These are phyloP conservation scores for Auriscalpium microsporum DNA, from an alignment of 768 basidiomycete genomes.

Conservation along the genomic window DNA sequence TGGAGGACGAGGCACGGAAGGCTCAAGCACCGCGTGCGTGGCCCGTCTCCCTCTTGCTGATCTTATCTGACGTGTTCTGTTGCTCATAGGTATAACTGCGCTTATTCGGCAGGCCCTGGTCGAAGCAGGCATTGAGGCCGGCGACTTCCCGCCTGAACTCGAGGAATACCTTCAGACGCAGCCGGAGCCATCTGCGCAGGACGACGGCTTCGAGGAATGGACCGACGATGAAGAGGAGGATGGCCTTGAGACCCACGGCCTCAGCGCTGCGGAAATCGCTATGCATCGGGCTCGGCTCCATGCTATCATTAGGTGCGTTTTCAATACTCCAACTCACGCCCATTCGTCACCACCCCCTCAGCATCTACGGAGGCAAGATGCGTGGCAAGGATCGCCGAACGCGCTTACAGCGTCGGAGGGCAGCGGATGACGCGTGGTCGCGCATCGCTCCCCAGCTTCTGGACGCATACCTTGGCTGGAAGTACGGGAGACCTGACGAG, in stretches of 20 bases:
- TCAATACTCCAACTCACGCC: not conserved
- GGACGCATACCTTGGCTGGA: not conserved
- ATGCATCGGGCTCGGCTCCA: not conserved
- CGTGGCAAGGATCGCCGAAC: not conserved
- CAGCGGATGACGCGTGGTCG: not conserved
- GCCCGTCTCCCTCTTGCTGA: too few relatives aligned
- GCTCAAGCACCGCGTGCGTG: too few relatives aligned
- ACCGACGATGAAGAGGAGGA: not conserved
- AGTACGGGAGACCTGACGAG: not conserved
- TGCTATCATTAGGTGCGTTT: not conserved
- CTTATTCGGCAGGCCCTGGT: not conserved
- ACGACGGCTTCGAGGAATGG: not conserved
- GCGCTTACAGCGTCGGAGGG: not conserved
- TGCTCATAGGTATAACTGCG: not conserved
- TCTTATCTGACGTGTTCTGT: not conserved
- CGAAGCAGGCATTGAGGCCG: not conserved
- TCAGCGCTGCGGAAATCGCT: not conserved
- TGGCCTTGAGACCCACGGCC: not conserved
- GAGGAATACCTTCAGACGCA: not conserved
- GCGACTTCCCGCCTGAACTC: not conserved
- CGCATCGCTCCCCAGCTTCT: not conserved
- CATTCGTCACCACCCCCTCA: not conserved
- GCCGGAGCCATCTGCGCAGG: not conserved
- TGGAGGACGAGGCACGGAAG: too few relatives aligned
- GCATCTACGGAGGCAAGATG: not conserved